Percentiles rank a stretch among this genome's conserved stretches.
Conservation (phyloP, 768 basidiomycete genomes). For the Pleurotus pulmonarius region DNA sequence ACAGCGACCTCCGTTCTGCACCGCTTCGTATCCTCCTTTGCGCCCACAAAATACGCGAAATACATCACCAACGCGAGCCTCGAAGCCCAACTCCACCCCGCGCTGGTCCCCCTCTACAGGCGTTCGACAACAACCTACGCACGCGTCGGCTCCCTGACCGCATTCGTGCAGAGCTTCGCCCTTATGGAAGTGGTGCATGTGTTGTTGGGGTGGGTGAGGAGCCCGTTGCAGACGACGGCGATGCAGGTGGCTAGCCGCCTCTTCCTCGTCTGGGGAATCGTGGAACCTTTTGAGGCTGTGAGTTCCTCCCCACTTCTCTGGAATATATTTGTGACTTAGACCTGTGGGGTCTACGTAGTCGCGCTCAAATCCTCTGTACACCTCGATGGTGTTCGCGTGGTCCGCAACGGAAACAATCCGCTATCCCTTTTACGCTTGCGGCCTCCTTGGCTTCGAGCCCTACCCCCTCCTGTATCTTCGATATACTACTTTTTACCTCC, state of each 20-base stretch:
- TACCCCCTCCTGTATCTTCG: constrained; percentile 63
- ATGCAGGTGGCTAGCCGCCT: constrained; percentile 82
- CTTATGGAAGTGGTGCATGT: constrained; percentile 82
- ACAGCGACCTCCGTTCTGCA: constrained; percentile 34
- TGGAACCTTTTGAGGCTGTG: constrained; percentile 59
- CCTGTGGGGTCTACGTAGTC: constrained; percentile 33
- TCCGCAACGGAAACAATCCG: constrained; percentile 87
- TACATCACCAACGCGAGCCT: constrained; percentile 19
- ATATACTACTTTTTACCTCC: constrained; percentile 89
- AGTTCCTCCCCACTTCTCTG: constrained; percentile 17
- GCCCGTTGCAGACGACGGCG: constrained; percentile 67
- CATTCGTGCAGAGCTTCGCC: constrained; percentile 81
- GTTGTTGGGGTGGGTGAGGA: constrained; percentile 73
- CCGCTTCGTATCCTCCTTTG: constrained; percentile 30
- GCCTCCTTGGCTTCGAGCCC: constrained; percentile 53
- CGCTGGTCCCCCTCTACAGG: constrained; percentile 39
- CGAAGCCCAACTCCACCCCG: constrained; percentile 34
- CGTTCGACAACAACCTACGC: constrained; percentile 56
- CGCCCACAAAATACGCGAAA: constrained; percentile 28
- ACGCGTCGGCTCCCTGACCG: constrained; percentile 57
- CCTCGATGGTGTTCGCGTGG: constrained; percentile 93
- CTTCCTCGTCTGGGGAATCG: constrained; percentile 83
- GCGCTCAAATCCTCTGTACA: constrained; percentile 73
- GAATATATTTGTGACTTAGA: too few relatives aligned
- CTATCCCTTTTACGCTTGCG: constrained; percentile 81